Evolutionary conservation across 1,139 yeast species (phyloP).

Genomic region (Kurtzmaniella quercitrusa): DNA sequence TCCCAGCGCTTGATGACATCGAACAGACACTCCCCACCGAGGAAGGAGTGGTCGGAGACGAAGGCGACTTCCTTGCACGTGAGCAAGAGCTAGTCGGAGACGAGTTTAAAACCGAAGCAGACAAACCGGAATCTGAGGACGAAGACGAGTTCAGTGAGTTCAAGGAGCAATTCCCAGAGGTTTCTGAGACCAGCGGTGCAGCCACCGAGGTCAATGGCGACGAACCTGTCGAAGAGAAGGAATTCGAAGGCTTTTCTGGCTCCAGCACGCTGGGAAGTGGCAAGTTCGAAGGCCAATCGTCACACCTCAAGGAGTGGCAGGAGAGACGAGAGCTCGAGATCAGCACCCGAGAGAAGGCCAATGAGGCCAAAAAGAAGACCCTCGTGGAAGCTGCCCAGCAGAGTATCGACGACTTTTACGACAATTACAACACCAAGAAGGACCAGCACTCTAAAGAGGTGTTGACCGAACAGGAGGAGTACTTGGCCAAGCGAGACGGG

Average conservation of each 20-base stretch:
- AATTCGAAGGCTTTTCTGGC: constrained; percentile 20
- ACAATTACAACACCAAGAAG: constrained; percentile 82
- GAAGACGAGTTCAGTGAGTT: constrained; percentile 60
- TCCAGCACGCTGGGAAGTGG: constrained; percentile 10
- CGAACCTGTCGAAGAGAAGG: constrained; percentile 13
- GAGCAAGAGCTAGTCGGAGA: constrained; percentile 84
- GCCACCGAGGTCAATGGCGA: constrained; percentile 10
- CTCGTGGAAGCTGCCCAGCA: constrained; percentile 76
- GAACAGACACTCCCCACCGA: constrained; percentile 31
- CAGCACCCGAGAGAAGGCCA: constrained; percentile 72
- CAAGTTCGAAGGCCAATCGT: constrained; percentile 41
- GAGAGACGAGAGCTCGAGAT: constrained; percentile 81
- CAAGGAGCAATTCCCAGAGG: constrained; percentile 66
- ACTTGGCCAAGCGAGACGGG: constrained; percentile 71
- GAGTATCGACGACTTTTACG: constrained; percentile 91
- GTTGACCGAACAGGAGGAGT: constrained; percentile 64
- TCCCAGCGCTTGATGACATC: constrained; percentile 71
- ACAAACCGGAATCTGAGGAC: constrained; percentile 47
- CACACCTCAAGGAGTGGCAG: constrained; percentile 73
- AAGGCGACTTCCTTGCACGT: constrained; percentile 71
- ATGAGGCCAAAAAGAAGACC: constrained; percentile 61
- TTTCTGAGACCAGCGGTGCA: constrained; percentile 18
- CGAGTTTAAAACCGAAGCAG: constrained; percentile 70
- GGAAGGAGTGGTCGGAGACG: constrained; percentile 23
- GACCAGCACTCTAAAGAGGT: constrained; percentile 67